Evolutionary conservation across 2,329 filamentous ascomycete genomes (phyloP), one percentile per base, ranked within the genome.

Genomic region (Graphiopsis chlorocephala): DNA sequence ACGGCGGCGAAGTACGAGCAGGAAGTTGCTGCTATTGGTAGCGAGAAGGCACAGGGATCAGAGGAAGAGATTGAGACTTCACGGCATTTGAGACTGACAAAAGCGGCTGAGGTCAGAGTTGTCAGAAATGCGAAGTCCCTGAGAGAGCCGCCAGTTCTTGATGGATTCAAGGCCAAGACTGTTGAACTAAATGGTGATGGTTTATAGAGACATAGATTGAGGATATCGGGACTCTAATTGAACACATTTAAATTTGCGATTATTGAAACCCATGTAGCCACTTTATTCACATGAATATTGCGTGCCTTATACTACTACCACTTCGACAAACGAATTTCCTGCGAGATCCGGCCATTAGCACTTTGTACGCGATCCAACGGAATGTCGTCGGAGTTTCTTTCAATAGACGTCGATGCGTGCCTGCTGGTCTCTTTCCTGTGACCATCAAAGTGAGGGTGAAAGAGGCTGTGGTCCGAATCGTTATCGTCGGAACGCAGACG

Each of bases 81-180:
- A 71, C 78, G 84, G 71, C 88, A 91, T 76, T 78, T 95, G 68
- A 83, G 89, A 61, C 82, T 85, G 74, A 95, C 90, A 64, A 92
- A 93, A 78, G 93, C 93, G n/a, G 89, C 92, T 8, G 95, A 99
- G 81, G 85, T 99, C 69, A 87, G 89, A 75, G 83, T 98, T 47
- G 89, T 96, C 61, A 84, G 92, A 70, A 92, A 94, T 75, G 78
- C 91, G 65, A 83, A 82, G 63, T 87, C 88, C 67, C 76, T 97
- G 75, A 81, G 87, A 61, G 78, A 86, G 66, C 93, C 93, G 12
- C 92, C 91, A 0, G 78, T 84, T 50, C 78, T 89, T 11, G 82
- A 85, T 69, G 70, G 71, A 89, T 93, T 78, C 80, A 81, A 68
- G 88, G 89, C 75, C 17, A 64, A 14, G 59, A 53, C 31, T 58